Base-by-base conservation (phyloP, 2,329 filamentous ascomycete species). In the Daldinia sp. region DNA sequence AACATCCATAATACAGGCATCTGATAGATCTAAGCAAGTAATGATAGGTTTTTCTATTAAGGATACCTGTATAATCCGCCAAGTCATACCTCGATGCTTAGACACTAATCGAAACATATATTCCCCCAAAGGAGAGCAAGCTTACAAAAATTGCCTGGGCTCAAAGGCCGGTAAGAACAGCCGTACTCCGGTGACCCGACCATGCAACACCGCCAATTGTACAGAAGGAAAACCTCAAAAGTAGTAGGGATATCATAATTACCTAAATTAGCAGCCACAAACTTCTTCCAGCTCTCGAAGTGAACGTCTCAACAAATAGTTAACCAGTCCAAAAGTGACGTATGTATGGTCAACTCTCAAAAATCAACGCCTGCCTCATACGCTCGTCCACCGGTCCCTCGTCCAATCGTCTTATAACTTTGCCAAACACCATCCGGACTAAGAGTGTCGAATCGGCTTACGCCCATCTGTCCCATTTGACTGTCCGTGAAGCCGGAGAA, bases 401-500 rank as follows among this genome's bases (percentile, higher is more conserved):
- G 81, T 13, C 87, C 87, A 50, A 88, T 79, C 15, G 86, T 88
- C 78, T 87, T 87, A 71, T 85, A 87, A 56, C 78, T 82, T 67
- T 82, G 81, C 74, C 83, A 88, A 60, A 81, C 76, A 0, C 86
- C 86, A 67, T 88, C 82, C 1, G 75, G 74, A 18, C 83, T 82
- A 78, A 88, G 81, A 1, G 83, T 83, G 68, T 89, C 87, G 63
- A 89, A 89, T 42, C 87, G 80, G 65, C 82, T 80, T 67, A 78
- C 73, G 37, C 82, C 82, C 75, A 83, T 82, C 26, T 44, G 53
- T 30, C 79, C 75, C 65, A 82, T 82, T 50, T 78, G 75, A 12
- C 73, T 73, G 10, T 82, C 79, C 13, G 83, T 83, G 73, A 78
- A 89, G 30, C 88, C 84, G 59, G 93, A 93, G 66, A 97, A 92